Conservation (phyloP, 2,329 filamentous ascomycete genomes). For the Diplodia seriata region DNA sequence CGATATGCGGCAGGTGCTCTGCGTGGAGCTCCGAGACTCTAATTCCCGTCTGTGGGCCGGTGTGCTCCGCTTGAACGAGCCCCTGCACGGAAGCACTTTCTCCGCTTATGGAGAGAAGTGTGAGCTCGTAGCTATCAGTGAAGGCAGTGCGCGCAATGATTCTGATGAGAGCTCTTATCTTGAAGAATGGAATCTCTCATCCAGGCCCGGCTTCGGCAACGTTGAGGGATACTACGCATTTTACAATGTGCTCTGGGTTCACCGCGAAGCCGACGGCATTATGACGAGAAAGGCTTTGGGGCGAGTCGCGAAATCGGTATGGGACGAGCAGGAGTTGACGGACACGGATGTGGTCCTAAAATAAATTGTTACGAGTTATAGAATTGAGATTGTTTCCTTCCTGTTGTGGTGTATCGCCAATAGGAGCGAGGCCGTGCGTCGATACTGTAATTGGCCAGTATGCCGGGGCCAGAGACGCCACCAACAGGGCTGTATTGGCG, state of each 20-base stretch:
- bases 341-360: not conserved
- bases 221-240: not conserved
- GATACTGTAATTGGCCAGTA: too few relatives aligned
- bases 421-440: too few relatives aligned
- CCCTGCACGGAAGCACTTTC: not conserved
- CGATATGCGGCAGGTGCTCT: constrained; percentile 2
- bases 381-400: too few relatives aligned
- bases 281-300: not conserved
- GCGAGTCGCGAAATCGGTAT: not conserved
- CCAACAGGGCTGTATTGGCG: too few relatives aligned
- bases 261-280: not conserved
- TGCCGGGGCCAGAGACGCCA: too few relatives aligned
- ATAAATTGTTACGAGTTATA: not conserved
- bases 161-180: not conserved
- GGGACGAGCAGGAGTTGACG: not conserved
- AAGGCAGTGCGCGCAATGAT: not conserved
- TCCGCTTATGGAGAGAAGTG: not conserved
- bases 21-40: not conserved
- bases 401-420: too few relatives aligned
- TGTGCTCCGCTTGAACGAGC: not conserved
- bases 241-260: constrained; percentile 2
- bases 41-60: not conserved
- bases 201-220: not conserved
- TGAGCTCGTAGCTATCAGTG: not conserved
- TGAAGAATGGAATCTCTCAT: not conserved